phyloP scores from a whole-genome alignment of 768 basidiomycete species.

The Antrodiella citrinella region DNA sequence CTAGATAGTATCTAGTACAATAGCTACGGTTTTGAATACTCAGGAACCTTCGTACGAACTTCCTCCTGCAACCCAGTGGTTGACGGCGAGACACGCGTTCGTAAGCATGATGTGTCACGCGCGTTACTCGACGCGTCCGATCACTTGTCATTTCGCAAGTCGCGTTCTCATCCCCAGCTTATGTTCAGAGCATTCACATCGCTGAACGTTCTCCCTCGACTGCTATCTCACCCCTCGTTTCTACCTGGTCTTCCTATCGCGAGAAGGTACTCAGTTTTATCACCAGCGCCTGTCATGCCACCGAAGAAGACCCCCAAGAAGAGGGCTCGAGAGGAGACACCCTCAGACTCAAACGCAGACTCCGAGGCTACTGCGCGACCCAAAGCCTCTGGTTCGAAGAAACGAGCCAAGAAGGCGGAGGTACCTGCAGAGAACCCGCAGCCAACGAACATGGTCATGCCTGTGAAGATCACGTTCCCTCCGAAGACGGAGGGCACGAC shows the following conservation, averaged over 20 bases:
- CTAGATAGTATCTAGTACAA: too few species aligned
- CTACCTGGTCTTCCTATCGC: not conserved
- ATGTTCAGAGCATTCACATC: not conserved
- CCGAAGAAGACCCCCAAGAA: not conserved
- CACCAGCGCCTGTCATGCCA: not conserved
- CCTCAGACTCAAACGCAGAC: not conserved
- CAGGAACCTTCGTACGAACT: not conserved
- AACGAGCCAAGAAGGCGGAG: not conserved
- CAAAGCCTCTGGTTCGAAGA: not conserved
- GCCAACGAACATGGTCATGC: slow-evolving; percentile 68
- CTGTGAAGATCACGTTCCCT: slow-evolving; percentile 52
- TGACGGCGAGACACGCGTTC: not conserved
- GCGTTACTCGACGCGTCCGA: not conserved
- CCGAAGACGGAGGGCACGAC: slow-evolving; percentile 37
- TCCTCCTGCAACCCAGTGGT: not conserved
- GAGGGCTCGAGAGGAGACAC: not conserved
- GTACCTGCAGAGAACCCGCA: slow-evolving; percentile 37
- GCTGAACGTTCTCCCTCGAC: not conserved
- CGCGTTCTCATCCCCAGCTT: not conserved
- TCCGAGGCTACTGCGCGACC: too few species aligned
- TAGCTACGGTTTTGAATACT: not conserved
- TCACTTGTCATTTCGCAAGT: too few species aligned
- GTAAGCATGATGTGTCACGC: not conserved
- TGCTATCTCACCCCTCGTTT: not conserved
- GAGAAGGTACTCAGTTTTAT: too few species aligned